Percentiles rank a stretch among this genome's conserved stretches.
These are phyloP conservation scores for Cyclotella kingstonii DNA, from an alignment of 108 stramenopile species.

Conservation along the genomic window DNA sequence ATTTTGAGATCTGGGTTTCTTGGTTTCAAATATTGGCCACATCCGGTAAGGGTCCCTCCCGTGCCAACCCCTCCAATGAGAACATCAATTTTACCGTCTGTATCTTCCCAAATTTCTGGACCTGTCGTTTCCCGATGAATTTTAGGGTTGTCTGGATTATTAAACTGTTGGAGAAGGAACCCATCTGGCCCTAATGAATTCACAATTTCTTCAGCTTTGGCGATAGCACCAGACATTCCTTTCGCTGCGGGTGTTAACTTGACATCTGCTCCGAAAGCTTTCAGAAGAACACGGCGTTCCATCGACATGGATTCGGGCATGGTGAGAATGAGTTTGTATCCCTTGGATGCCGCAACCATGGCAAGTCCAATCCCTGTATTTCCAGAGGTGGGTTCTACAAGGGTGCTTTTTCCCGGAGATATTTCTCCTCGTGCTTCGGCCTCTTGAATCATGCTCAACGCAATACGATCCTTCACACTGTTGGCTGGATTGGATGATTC, in stretches of 20 bases:
- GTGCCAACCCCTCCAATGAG: constrained; percentile 88
- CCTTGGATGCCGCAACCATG: constrained; percentile 87
- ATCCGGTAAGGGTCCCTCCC: constrained; percentile 81
- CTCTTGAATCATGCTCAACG: constrained; percentile 74
- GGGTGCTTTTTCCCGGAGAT: constrained; percentile 63
- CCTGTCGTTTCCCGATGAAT: constrained; percentile 82
- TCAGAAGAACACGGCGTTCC: constrained; percentile 84
- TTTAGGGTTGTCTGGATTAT: constrained; percentile 93
- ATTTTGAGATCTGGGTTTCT: constrained; percentile 70
- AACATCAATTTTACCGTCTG: constrained; percentile 78
- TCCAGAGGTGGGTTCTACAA: constrained; percentile 89
- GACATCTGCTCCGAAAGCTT: constrained; percentile 78
- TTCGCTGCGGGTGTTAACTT: constrained; percentile 76
- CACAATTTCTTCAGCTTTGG: constrained; percentile 70
- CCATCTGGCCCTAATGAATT: constrained; percentile 47
- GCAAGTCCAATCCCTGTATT: constrained; percentile 91
- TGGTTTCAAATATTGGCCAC: constrained; percentile 69
- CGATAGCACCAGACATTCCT: constrained; percentile 84
- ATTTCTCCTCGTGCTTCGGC: constrained; percentile 86
- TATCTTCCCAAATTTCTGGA: constrained; percentile 77
- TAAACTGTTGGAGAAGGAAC: constrained; percentile 88
- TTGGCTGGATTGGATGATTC: constrained; percentile 88
- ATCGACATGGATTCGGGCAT: constrained; percentile 91
- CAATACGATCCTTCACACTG: constrained; percentile 90
- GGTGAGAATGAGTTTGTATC: constrained; percentile 83